Conservation (phyloP, 2,329 filamentous ascomycete species). For the Eutypa lata region DNA sequence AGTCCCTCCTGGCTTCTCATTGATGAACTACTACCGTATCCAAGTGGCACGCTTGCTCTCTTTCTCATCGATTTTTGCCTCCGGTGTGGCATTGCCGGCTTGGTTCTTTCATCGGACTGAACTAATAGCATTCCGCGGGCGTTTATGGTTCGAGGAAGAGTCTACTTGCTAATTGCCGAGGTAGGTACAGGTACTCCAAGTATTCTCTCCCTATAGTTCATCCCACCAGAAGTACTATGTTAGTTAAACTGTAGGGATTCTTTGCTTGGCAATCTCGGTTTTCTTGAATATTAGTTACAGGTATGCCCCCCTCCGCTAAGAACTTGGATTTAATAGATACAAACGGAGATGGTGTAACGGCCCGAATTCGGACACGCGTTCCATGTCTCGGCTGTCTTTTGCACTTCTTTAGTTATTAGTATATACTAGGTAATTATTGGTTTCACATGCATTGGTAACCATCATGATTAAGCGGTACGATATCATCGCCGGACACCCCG, state of each 20-base stretch:
- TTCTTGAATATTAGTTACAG: too few relatives aligned
- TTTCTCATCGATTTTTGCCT: neutral
- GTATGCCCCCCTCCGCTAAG: too few relatives aligned
- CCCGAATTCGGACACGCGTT: neutral
- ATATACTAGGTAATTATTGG: neutral
- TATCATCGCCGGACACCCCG: neutral
- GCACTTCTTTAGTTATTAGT: neutral
- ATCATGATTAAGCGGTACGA: neutral
- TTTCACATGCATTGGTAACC: neutral
- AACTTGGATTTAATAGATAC: neutral
- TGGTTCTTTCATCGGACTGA: neutral
- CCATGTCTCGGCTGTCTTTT: neutral
- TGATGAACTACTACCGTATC: neutral
- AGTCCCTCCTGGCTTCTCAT: neutral
- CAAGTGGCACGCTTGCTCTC: neutral
- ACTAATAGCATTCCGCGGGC: too few relatives aligned
- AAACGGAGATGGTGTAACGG: neutral
- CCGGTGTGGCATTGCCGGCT: neutral
- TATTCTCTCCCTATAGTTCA: neutral
- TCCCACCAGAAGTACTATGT: neutral
- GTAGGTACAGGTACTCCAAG: too few relatives aligned
- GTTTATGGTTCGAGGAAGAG: too few relatives aligned
- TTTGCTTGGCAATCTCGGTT: too few relatives aligned
- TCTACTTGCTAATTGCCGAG: too few relatives aligned
- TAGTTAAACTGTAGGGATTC: too few relatives aligned